Percentiles rank a stretch among this genome's conserved stretches.
Evolutionary conservation across 805 yeast genomes (phyloP).

Genomic region (Dipodascus geniculatus): DNA sequence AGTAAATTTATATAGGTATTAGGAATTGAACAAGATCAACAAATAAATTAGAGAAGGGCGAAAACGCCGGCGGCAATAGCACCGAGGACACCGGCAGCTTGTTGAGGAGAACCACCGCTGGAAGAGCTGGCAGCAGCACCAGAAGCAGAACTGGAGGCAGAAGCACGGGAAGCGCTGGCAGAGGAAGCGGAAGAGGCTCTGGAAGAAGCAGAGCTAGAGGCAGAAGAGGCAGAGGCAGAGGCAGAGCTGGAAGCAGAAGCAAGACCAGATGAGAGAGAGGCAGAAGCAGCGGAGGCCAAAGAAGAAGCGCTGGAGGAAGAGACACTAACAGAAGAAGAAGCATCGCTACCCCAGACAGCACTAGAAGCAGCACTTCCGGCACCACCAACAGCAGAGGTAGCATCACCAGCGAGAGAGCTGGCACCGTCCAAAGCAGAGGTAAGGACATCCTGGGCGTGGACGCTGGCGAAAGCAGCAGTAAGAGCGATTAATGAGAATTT

Average conservation of each 20-base stretch:
- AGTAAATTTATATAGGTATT: neutral
- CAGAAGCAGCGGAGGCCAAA: neutral
- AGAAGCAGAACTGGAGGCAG: constrained; percentile 2
- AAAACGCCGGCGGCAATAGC: constrained; percentile 1
- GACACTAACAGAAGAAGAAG: neutral
- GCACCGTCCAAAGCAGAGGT: neutral
- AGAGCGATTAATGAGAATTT: constrained; percentile 1
- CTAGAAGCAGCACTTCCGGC: neutral
- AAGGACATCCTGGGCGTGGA: neutral
- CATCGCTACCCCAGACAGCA: neutral
- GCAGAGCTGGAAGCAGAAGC: neutral
- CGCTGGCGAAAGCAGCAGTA: neutral
- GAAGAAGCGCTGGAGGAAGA: too few relatives aligned
- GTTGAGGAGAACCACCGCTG: neutral
- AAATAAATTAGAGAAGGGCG: neutral
- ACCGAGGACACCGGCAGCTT: neutral
- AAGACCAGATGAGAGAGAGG: neutral
- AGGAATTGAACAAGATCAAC: neutral
- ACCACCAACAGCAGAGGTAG: neutral
- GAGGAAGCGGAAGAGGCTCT: neutral
- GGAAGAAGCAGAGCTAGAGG: neutral
- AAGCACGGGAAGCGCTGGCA: neutral
- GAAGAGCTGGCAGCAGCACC: neutral
- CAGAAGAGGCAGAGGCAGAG: constrained; percentile 1
- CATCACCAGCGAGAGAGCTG: neutral